Evolutionary conservation across 2,329 filamentous ascomycete genomes (phyloP).

Genomic region (Trichophyton schoenleinii): DNA sequence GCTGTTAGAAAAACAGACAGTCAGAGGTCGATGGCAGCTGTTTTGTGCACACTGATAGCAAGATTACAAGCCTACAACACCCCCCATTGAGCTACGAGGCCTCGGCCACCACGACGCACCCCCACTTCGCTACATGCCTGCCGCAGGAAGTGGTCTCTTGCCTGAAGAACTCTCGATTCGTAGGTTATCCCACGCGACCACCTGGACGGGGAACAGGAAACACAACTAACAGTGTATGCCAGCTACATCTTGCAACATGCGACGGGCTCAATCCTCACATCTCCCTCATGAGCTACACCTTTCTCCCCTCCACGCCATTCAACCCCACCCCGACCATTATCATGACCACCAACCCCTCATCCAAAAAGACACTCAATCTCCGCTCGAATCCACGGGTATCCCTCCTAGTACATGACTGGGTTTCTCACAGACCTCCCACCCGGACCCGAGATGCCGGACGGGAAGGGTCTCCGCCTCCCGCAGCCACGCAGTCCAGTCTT

Average conservation of each 20-base stretch:
- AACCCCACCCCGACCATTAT: constrained; percentile 68
- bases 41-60: background rate
- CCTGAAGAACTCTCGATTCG: constrained; percentile 88
- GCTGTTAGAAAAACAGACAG: background rate
- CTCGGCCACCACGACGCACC: constrained; percentile 60
- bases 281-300: constrained; percentile 98
- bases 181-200: constrained; percentile 36
- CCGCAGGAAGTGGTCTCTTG: constrained; percentile 80
- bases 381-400: constrained; percentile 75
- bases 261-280: constrained; percentile 74
- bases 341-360: constrained; percentile 75
- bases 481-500: constrained; percentile 55
- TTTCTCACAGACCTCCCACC: constrained; percentile 78
- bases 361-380: constrained; percentile 62
- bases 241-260: constrained; percentile 94
- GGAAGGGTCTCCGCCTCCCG: constrained; percentile 51
- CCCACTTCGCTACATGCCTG: constrained; percentile 54
- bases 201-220: background rate
- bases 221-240: constrained; percentile 8
- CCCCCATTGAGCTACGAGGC: constrained; percentile 63
- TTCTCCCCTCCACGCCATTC: constrained; percentile 67
- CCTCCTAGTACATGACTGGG: constrained; percentile 95
- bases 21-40: background rate
- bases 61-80: constrained; percentile 34
- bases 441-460: constrained; percentile 43